phyloP scores from a whole-genome alignment of 768 basidiomycete species.

The Psilocybe cubensis region DNA sequence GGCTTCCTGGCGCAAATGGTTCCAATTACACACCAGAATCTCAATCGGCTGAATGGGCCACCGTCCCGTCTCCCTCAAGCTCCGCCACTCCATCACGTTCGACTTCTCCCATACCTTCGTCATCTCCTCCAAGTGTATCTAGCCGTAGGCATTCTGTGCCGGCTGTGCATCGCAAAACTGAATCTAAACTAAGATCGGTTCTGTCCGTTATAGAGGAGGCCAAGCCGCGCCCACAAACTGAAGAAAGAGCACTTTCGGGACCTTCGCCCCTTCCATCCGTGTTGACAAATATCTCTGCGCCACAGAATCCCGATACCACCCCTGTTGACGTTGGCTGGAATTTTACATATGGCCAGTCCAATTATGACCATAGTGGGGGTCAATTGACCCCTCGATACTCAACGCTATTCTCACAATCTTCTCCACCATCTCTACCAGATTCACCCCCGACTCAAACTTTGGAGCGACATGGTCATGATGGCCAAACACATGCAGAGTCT shows the following conservation, averaged over 20 bases:
- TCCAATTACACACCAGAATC: constrained; percentile 52
- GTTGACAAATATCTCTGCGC: constrained; percentile 23
- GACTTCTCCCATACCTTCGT: constrained; percentile 46
- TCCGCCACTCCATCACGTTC: constrained; percentile 51
- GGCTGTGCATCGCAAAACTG: constrained; percentile 52
- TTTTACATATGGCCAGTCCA: constrained; percentile 42
- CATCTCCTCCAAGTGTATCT: constrained; percentile 42
- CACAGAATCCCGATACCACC: constrained; percentile 30
- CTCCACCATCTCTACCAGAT: constrained; percentile 30
- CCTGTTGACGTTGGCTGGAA: constrained; percentile 38
- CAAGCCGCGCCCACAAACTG: constrained; percentile 37
- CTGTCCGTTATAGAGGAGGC: constrained; percentile 74
- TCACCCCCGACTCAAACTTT: constrained; percentile 19
- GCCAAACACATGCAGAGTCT: constrained; percentile 16
- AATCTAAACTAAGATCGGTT: constrained; percentile 73
- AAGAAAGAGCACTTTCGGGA: constrained; percentile 12
- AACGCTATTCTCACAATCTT: constrained; percentile 28
- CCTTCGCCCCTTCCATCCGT: constrained; percentile 25
- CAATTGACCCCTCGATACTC: constrained; percentile 33
- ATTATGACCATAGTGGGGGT: constrained; percentile 28
- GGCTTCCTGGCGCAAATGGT: constrained; percentile 52
- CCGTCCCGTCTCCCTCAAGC: constrained; percentile 39
- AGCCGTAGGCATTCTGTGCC: constrained; percentile 59
- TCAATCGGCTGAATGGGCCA: constrained; percentile 64
- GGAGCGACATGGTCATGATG: constrained; percentile 28